Evolutionary conservation across 176 grass and related monocot genomes (phyloP), one percentile per base, ranked within the genome.

Genomic region (Avena insularis): DNA sequence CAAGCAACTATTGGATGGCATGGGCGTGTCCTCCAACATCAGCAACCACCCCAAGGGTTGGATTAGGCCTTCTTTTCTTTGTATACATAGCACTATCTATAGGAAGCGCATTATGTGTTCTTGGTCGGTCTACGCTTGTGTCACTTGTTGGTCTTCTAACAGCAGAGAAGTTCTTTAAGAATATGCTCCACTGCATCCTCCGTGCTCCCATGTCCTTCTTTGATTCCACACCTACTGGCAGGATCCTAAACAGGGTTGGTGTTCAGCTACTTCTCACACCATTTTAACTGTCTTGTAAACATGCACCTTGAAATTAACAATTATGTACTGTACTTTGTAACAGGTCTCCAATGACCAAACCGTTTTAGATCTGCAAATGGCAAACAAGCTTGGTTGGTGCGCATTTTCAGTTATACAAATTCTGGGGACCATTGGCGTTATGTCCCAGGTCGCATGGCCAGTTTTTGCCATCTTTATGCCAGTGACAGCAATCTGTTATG

Each of bases 1-100:
- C 97, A 47, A 99, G 97, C 89, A 99, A 99, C 89, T 99, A 96
- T 60, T 99, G 97, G 97, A 99, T 99, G 89, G 92, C 97, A 67
- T 99, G 90, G 97, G 97, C 92, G 13, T 87, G 80, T 78, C 92
- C 97, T 87, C 80, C 90, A 58, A 93, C 92, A 77, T 58, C 85
- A 68, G 83, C 86, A 78, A 77, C 89, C 38, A 79, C 80, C 43
- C 89, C 94, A 65, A 31, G 66, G 0, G 90, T 94, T 86, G 85
- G 90, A 73, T 79, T 96, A 70, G 71, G 82, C 54, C 70, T 93
- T 33, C 92, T 99, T 63, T 87, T 93, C 40, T 91, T 40, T 8
- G 94, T 99, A 58, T 99, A 99, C 70, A 84, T 92, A 77, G 11
- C 83, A 80, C 79, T 99, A 85, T 91, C 94, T 66, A 75, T 88